Evolutionary conservation across 2,329 filamentous ascomycete species (phyloP).

Genomic region (Alternaria tenuissima): DNA sequence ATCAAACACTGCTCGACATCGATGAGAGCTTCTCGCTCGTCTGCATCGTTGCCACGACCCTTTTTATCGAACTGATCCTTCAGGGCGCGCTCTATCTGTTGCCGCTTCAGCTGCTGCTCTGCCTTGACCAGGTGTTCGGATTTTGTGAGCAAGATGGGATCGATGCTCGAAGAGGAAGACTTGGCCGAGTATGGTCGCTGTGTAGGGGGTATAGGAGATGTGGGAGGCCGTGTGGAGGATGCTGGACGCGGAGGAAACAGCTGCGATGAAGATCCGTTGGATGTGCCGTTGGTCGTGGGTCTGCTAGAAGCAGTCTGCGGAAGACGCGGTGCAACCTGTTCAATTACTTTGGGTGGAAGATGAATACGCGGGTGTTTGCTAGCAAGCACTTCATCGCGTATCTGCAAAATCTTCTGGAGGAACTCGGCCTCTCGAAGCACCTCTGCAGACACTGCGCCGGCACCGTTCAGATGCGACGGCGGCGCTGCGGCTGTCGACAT

Average conservation of each 20-base stretch:
- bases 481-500: conserved; percentile 44
- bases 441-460: conserved; percentile 48
- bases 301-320: conserved; percentile 38
- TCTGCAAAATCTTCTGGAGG: conserved; percentile 80
- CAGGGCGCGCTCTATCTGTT: conserved; percentile 79
- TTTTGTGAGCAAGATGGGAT: conserved; percentile 85
- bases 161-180: conserved; percentile 71
- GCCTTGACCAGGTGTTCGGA: conserved; percentile 84
- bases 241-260: conserved; percentile 42
- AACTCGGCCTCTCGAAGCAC: conserved; percentile 56
- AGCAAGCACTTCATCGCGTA: conserved; percentile 82
- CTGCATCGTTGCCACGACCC: conserved; percentile 58
- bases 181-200: conserved; percentile 49
- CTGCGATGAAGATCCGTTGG: conserved; percentile 37
- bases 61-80: conserved; percentile 77
- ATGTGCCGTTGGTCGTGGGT: conserved; percentile 42
- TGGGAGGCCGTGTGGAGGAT: conserved; percentile 33
- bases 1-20: conserved; percentile 54
- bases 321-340: conserved; percentile 51
- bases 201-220: conserved; percentile 34
- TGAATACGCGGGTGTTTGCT: conserved; percentile 74
- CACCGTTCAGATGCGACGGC: conserved; percentile 44
- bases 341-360: conserved; percentile 62
- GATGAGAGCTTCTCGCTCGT: conserved; percentile 56
- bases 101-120: conserved; percentile 80